These are phyloP conservation scores for Exophiala phaeomuriformis DNA, from an alignment of 2,329 filamentous ascomycete species.

Conservation along the genomic window DNA sequence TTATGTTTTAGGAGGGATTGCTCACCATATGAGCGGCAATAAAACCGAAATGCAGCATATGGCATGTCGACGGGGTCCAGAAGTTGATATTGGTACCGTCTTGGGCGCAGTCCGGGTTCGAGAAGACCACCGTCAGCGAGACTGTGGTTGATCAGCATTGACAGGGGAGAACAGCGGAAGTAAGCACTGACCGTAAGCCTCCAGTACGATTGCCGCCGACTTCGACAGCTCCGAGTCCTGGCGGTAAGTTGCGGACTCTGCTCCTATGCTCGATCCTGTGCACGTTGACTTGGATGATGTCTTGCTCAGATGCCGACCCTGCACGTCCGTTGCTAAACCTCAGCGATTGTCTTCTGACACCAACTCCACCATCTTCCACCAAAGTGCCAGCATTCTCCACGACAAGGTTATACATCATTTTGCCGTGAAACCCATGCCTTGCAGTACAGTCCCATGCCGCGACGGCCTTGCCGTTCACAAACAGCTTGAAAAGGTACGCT, in stretches of 20 bases:
- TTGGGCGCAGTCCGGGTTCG: slow-evolving; percentile 17
- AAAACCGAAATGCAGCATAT: slow-evolving; percentile 39
- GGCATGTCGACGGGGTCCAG: slow-evolving; percentile 44
- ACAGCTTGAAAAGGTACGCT: slow-evolving; percentile 26
- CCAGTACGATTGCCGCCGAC: slow-evolving; percentile 4
- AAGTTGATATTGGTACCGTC: slow-evolving; percentile 42
- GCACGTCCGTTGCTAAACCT: slow-evolving; percentile 15
- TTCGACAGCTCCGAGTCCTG: slow-evolving; percentile 5
- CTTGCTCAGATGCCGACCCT: slow-evolving; percentile 8
- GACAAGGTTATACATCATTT: slow-evolving; percentile 24
- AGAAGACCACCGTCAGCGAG: slow-evolving; percentile 22
- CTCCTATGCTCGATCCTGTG: slow-evolving; percentile 23
- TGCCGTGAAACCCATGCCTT: slow-evolving; percentile 25
- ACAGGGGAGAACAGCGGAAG: not conserved
- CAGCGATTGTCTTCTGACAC: slow-evolving; percentile 18
- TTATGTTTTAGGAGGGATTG: not conserved
- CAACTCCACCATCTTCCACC: slow-evolving; percentile 5
- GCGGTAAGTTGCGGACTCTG: slow-evolving; percentile 11
- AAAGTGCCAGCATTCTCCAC: slow-evolving; percentile 5
- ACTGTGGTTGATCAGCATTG: slow-evolving; percentile 7
- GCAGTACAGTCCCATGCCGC: slow-evolving; percentile 25
- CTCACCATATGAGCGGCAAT: slow-evolving; percentile 19
- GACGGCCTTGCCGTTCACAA: slow-evolving; percentile 16
- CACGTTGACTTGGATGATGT: slow-evolving; percentile 23
- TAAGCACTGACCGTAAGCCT: slow-evolving; percentile 13